Conservation (phyloP, 208 protist species). For the Sergeia podlipaevii region DNA sequence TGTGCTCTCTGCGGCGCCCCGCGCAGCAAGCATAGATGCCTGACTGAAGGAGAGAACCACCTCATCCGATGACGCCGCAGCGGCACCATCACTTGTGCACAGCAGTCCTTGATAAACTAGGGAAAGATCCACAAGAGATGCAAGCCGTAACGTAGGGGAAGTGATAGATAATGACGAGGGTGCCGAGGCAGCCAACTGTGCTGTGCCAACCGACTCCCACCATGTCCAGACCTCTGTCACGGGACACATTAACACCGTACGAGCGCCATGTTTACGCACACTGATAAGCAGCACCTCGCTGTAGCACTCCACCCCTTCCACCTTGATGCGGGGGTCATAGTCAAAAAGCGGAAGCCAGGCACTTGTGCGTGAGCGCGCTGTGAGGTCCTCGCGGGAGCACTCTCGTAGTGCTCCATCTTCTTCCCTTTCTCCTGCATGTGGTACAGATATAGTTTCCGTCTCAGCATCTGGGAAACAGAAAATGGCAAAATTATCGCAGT, state of each 20-base stretch:
- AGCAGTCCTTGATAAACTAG: neutral
- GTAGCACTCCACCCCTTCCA: slow-evolving; percentile 46
- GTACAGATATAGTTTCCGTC: no score
- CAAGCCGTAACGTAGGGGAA: neutral
- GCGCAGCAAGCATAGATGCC: no score
- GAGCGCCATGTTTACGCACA: slow-evolving; percentile 28
- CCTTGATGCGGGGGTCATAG: slow-evolving; percentile 27
- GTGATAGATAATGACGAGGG: neutral
- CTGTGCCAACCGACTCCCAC: no score
- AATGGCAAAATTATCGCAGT: slow-evolving; percentile 31
- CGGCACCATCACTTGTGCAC: no score
- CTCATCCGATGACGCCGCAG: neutral
- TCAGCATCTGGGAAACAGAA: slow-evolving; percentile 38
- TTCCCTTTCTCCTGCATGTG: no score
- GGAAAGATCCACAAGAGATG: slow-evolving; percentile 10
- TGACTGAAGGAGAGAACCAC: no score
- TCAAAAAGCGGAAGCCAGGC: slow-evolving; percentile 48
- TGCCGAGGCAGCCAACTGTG: no score
- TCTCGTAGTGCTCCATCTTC: no score
- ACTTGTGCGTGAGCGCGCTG: no score
- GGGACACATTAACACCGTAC: slow-evolving; percentile 39
- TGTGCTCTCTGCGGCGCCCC: no score
- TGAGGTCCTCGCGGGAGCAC: no score
- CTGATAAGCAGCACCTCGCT: slow-evolving; percentile 40
- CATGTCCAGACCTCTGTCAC: slow-evolving; percentile 23